A percentile compares a stretch with the other conserved stretches of the same genome.
These are phyloP conservation scores for Manihot esculenta DNA, from an alignment of 441 rosid genomes.

Conservation along the genomic window DNA sequence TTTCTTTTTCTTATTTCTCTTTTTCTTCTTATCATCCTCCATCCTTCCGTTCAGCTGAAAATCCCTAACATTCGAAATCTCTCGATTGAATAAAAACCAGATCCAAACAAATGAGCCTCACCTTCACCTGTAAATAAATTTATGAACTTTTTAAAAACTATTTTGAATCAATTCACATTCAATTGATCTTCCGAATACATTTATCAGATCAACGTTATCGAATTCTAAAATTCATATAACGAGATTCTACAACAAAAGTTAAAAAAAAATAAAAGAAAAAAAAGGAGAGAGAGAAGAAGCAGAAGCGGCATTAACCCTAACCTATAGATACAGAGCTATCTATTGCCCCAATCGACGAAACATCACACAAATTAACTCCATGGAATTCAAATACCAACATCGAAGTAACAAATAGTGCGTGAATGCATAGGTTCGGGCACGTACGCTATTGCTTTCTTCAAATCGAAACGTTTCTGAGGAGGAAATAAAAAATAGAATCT, in stretches of 20 bases:
- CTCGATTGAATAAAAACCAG: background rate
- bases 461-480: background rate
- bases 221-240: no score
- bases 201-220: background rate
- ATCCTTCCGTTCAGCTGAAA: background rate
- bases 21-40: conserved; percentile 22
- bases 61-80: conserved; percentile 3
- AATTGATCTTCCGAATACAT: background rate
- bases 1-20: conserved; percentile 22
- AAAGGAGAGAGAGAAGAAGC: background rate
- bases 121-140: conserved; percentile 5
- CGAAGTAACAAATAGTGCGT: background rate
- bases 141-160: background rate
- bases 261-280: background rate
- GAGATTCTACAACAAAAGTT: background rate
- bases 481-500: no score
- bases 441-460: background rate
- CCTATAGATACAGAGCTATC: background rate
- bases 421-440: no score
- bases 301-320: background rate
- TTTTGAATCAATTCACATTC: background rate
- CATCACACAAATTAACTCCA: background rate
- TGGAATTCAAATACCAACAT: background rate
- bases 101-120: background rate
- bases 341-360: background rate